These are phyloP conservation scores for Russula lepida DNA, from an alignment of 768 basidiomycete species.

Conservation along the genomic window DNA sequence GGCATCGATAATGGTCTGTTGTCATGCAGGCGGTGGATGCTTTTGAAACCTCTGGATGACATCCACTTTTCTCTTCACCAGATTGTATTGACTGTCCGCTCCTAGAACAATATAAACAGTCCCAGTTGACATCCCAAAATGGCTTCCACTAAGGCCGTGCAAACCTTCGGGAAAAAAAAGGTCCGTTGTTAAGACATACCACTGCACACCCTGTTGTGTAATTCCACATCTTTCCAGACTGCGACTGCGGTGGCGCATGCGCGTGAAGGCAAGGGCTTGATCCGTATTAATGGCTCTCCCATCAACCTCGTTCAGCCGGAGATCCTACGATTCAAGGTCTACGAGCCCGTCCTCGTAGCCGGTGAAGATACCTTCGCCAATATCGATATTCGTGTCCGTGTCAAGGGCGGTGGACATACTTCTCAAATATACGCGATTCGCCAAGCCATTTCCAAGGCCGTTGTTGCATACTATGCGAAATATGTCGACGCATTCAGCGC, in stretches of 20 bases:
- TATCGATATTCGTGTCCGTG: conserved; percentile 94
- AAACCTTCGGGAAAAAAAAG: conserved; percentile 99
- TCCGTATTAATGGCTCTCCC: conserved; percentile 95
- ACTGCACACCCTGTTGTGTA: conserved; percentile 5
- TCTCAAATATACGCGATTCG: conserved; percentile 98
- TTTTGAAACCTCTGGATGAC: conserved; percentile 32
- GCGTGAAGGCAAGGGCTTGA: conserved; percentile 90
- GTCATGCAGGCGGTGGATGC: conserved; percentile 34
- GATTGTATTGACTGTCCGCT: conserved; percentile 13
- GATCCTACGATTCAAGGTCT: conserved; percentile 95
- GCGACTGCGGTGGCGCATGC: conserved; percentile 97
- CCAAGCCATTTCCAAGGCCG: conserved; percentile 95
- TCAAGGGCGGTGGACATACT: conserved; percentile 98
- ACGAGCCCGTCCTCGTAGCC: conserved; percentile 91
- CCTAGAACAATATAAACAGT: conserved; percentile 21
- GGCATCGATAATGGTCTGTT: neutral
- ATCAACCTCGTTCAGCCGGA: conserved; percentile 93
- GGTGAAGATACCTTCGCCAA: conserved; percentile 81
- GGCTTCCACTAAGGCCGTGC: conserved; percentile 82
- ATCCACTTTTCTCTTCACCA: conserved; percentile 2
- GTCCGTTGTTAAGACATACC: conserved; percentile 33
- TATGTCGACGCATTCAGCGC: conserved; percentile 97
- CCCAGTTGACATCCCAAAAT: conserved; percentile 35
- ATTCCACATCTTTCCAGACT: conserved; percentile 46
- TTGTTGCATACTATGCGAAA: conserved; percentile 98